Percentiles rank a stretch among this genome's conserved stretches.
phyloP scores from a whole-genome alignment of 352 stramenopile genomes.

The Pythium phragmitis region DNA sequence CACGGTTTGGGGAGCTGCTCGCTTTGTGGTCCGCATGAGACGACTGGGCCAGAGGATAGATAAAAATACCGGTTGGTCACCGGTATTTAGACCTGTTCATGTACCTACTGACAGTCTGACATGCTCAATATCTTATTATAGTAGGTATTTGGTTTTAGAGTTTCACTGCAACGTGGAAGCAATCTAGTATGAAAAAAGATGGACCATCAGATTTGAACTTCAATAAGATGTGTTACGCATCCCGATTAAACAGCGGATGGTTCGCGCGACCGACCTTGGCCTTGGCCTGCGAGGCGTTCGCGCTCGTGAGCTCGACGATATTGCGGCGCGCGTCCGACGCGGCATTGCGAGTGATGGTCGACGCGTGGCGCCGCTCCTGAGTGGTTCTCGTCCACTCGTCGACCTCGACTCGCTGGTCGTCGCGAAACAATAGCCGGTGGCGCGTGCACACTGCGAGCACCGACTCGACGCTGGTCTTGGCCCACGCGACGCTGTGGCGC shows the following conservation, averaged over 20 bases:
- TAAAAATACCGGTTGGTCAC: conserved; percentile 7
- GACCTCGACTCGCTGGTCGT: conserved; percentile 46
- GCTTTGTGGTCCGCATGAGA: conserved; percentile 19
- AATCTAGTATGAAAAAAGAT: background rate
- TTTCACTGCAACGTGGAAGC: background rate
- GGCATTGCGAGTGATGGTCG: conserved; percentile 33
- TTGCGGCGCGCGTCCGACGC: conserved; percentile 68
- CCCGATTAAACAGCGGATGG: conserved; percentile 77
- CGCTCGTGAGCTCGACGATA: conserved; percentile 36
- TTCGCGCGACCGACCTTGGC: conserved; percentile 62
- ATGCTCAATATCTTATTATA: background rate
- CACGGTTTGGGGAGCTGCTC: conserved; percentile 23
- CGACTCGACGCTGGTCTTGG: conserved; percentile 55
- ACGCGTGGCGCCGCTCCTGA: conserved; percentile 46
- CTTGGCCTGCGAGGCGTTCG: conserved; percentile 45
- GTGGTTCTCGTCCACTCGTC: conserved; percentile 69
- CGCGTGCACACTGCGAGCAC: conserved; percentile 55
- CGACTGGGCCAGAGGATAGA: conserved; percentile 13
- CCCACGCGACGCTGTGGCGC: conserved; percentile 54
- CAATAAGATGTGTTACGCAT: conserved; percentile 28
- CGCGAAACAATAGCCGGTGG: conserved; percentile 50
- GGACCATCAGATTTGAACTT: background rate
- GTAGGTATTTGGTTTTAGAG: background rate
- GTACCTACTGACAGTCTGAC: background rate
- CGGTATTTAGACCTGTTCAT: conserved; percentile 1